These are phyloP conservation scores for Pleurotus salmoneostramineus DNA, from an alignment of 768 basidiomycete genomes.

Conservation along the genomic window DNA sequence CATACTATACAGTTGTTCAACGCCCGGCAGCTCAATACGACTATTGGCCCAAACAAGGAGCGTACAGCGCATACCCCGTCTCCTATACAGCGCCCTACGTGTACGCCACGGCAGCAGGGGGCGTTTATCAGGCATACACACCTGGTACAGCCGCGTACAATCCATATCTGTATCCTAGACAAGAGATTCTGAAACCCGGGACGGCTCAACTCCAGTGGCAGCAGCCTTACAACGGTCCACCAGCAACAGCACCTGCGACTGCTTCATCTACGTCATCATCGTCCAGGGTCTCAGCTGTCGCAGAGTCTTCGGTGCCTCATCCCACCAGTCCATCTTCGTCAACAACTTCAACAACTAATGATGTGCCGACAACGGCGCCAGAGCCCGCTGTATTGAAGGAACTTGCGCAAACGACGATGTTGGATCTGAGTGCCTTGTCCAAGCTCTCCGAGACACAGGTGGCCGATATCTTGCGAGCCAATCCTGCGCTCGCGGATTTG, in stretches of 20 bases:
- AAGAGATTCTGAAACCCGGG: conserved; percentile 7
- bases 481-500: conserved; percentile 34
- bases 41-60: conserved; percentile 30
- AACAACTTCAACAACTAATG: background rate
- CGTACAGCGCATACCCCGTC: conserved; percentile 16
- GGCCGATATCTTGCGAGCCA: conserved; percentile 29
- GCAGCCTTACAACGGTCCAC: too few species aligned
- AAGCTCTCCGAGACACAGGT: conserved; percentile 32
- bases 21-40: conserved; percentile 25
- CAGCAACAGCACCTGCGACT: too few species aligned
- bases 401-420: conserved; percentile 7
- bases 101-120: conserved; percentile 14
- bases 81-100: conserved; percentile 19
- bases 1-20: conserved; percentile 14
- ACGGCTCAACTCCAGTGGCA: conserved; percentile 15
- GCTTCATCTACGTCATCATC: too few species aligned
- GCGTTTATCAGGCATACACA: conserved; percentile 20
- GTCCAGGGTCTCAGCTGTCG: too few species aligned
- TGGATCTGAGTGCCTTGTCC: conserved; percentile 26
- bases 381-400: conserved; percentile 1
- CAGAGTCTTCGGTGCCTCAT: too few species aligned
- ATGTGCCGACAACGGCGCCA: background rate
- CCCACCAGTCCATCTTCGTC: background rate
- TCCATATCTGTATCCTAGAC: conserved; percentile 16
- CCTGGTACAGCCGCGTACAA: conserved; percentile 18